phyloP scores from a whole-genome alignment of 1,284 basidiomycete genomes.

The Microbotryum intermedium region DNA sequence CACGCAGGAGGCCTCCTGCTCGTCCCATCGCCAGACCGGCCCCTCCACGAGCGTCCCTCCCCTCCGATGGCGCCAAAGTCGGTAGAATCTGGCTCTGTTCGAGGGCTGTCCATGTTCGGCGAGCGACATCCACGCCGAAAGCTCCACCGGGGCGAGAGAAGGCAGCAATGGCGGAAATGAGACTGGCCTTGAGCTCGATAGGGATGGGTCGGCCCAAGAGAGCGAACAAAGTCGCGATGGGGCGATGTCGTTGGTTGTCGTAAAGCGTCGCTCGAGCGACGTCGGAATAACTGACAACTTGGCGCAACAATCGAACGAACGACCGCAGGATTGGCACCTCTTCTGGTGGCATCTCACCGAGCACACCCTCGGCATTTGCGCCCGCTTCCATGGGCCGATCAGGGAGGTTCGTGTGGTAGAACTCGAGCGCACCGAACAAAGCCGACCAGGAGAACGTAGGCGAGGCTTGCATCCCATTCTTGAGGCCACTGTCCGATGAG shows the following conservation, averaged over 20 bases:
- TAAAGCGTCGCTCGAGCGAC: slow-evolving; percentile 71
- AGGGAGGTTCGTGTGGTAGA: slow-evolving; percentile 44
- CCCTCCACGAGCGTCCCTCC: slow-evolving; percentile 11
- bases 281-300: slow-evolving; percentile 67
- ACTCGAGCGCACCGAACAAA: slow-evolving; percentile 50
- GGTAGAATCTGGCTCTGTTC: slow-evolving; percentile 63
- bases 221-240: slow-evolving; percentile 66
- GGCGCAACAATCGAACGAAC: slow-evolving; percentile 70
- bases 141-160: slow-evolving; percentile 54
- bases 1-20: slow-evolving; percentile 44
- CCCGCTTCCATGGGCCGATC: slow-evolving; percentile 36
- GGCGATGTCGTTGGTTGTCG: slow-evolving; percentile 57
- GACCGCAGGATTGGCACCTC: slow-evolving; percentile 70
- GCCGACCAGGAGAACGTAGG: slow-evolving; percentile 43
- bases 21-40: slow-evolving; percentile 5
- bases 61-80: slow-evolving; percentile 26
- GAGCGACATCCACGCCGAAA: slow-evolving; percentile 67
- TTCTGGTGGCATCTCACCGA: slow-evolving; percentile 51
- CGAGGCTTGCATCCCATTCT: slow-evolving; percentile 11
- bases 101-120: slow-evolving; percentile 70
- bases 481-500: slow-evolving; percentile 43
- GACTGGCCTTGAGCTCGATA: slow-evolving; percentile 80
- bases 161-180: slow-evolving; percentile 73
- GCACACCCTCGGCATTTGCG: slow-evolving; percentile 31
- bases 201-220: slow-evolving; percentile 72